Evolutionary conservation across 768 basidiomycete genomes (phyloP).

Genomic region (Symmetrospora coprosmae): DNA sequence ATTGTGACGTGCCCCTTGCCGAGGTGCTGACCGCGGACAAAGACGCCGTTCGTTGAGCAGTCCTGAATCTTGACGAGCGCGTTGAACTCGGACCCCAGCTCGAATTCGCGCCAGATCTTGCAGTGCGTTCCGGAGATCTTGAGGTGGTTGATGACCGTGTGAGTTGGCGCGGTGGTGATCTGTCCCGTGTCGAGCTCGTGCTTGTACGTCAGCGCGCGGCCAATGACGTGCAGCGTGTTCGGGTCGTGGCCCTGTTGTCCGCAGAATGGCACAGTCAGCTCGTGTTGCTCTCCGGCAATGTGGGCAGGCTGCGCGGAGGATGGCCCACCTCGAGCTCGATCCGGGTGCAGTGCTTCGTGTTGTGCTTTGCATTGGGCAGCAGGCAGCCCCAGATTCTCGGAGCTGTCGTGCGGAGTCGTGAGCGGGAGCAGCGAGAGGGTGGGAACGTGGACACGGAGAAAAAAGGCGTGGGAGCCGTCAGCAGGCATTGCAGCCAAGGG

Average conservation of each 20-base stretch:
- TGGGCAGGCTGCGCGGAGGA: neutral
- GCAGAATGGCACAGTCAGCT: neutral
- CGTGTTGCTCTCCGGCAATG: too few relatives aligned
- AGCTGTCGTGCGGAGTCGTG: too few relatives aligned
- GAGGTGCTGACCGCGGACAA: slow-evolving; percentile 41
- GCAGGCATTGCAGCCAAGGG: too few relatives aligned
- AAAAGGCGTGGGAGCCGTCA: too few relatives aligned
- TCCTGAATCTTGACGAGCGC: slow-evolving; percentile 17
- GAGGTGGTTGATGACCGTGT: neutral
- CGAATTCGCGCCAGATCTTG: slow-evolving; percentile 13
- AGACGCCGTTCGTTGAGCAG: slow-evolving; percentile 16
- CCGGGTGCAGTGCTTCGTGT: neutral
- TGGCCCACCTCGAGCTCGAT: neutral
- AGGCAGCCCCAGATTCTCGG: neutral
- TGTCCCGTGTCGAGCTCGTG: neutral
- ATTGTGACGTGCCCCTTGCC: slow-evolving; percentile 46
- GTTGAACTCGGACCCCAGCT: neutral
- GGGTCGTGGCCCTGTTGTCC: neutral
- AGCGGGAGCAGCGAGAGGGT: too few relatives aligned
- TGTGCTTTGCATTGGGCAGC: neutral
- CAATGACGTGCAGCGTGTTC: slow-evolving; percentile 7
- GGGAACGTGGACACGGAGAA: too few relatives aligned
- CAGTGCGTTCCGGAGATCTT: slow-evolving; percentile 13
- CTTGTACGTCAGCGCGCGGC: neutral
- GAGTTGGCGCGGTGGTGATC: neutral